These are phyloP conservation scores for Salix suchowensis DNA, from an alignment of 345 rosid genomes.

Conservation along the genomic window DNA sequence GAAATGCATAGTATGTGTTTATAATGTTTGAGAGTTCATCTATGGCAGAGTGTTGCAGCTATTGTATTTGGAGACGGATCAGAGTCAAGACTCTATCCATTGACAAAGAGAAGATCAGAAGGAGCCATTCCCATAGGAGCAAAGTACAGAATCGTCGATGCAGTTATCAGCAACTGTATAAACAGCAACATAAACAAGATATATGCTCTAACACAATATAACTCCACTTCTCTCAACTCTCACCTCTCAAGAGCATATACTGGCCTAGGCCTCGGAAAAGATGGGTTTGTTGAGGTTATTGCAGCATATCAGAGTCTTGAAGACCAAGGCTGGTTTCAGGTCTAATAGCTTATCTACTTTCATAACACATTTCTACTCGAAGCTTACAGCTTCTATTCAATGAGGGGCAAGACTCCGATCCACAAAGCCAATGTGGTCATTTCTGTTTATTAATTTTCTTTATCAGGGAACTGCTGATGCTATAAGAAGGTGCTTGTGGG, in stretches of 20 bases:
- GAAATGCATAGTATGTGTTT: neutral
- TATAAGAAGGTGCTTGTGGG: constrained; percentile 77
- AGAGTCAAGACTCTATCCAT: constrained; percentile 59
- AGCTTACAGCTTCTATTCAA: neutral
- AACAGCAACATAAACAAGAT: constrained; percentile 75
- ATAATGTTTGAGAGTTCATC: neutral
- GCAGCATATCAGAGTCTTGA: constrained; percentile 82
- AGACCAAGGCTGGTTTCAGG: constrained; percentile 82
- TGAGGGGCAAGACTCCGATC: neutral
- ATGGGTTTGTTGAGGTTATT: constrained; percentile 65
- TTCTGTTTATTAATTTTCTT: neutral
- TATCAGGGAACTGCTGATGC: constrained; percentile 84
- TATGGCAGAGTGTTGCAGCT: constrained; percentile 64
- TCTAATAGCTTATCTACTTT: constrained; percentile 10
- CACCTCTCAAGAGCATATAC: constrained; percentile 71
- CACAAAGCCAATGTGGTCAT: neutral
- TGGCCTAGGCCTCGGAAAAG: constrained; percentile 52
- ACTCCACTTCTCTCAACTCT: constrained; percentile 82
- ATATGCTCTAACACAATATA: constrained; percentile 79
- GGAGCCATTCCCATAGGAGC: constrained; percentile 79
- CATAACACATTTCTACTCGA: neutral
- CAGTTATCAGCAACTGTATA: constrained; percentile 81
- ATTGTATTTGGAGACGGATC: constrained; percentile 75
- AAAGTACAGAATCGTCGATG: constrained; percentile 71
- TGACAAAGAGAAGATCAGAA: constrained; percentile 74